Evolutionary conservation across 495 filamentous ascomycete species (phyloP).

Genomic region (Neurospora africana): DNA sequence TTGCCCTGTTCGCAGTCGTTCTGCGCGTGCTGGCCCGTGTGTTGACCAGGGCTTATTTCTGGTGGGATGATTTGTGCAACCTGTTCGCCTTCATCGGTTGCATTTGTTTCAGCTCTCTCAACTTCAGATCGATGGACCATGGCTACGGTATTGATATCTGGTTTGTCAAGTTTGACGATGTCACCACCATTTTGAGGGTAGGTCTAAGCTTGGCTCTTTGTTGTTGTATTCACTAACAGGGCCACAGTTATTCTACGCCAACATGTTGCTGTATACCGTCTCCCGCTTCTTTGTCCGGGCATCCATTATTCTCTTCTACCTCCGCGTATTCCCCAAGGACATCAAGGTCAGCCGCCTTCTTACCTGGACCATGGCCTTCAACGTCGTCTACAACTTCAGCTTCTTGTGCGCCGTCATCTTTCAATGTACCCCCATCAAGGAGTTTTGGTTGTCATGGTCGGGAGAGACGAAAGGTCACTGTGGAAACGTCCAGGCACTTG

Average conservation of each 20-base stretch:
- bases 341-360: slow-evolving; percentile 19
- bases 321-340: slow-evolving; percentile 35
- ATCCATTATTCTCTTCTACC: slow-evolving; percentile 41
- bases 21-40: slow-evolving; percentile 19
- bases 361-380: slow-evolving; percentile 21
- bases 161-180: slow-evolving; percentile 35
- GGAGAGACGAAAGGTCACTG: slow-evolving; percentile 16
- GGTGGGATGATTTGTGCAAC: slow-evolving; percentile 26
- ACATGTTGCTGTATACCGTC: slow-evolving; percentile 28
- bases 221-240: neutral
- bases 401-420: slow-evolving; percentile 29
- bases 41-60: slow-evolving; percentile 21
- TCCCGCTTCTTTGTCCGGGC: slow-evolving; percentile 31
- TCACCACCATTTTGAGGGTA: slow-evolving; percentile 22
- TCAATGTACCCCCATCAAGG: slow-evolving; percentile 32
- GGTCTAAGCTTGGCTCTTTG: neutral
- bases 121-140: slow-evolving; percentile 23
- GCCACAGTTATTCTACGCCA: slow-evolving; percentile 12
- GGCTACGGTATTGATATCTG: slow-evolving; percentile 39
- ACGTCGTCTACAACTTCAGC: slow-evolving; percentile 26
- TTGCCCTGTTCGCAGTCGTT: slow-evolving; percentile 14
- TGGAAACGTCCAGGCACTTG: slow-evolving; percentile 19
- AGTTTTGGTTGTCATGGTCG: slow-evolving; percentile 24
- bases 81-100: slow-evolving; percentile 16
- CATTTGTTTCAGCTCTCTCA: slow-evolving; percentile 9